Conservation (phyloP, 768 basidiomycete species). For the Mycena vitilis region DNA sequence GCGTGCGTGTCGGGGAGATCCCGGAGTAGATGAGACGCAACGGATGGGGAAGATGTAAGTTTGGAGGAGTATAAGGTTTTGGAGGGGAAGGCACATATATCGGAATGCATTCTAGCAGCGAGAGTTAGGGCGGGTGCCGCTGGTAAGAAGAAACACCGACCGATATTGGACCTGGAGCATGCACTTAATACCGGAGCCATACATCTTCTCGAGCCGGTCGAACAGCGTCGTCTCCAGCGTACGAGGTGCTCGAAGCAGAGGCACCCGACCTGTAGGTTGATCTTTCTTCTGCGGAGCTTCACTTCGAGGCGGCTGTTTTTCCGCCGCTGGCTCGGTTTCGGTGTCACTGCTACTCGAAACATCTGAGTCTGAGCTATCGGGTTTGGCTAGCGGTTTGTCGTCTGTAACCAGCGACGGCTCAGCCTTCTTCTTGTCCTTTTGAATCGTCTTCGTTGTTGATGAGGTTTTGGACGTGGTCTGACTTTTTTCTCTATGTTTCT, state of each 20-base stretch:
- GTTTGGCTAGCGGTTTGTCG: slow-evolving; percentile 21
- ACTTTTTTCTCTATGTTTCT: slow-evolving; percentile 43
- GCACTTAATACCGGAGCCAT: slow-evolving; percentile 83
- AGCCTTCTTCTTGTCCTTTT: slow-evolving; percentile 30
- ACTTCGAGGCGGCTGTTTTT: slow-evolving; percentile 30
- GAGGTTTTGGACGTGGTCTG: slow-evolving; percentile 8
- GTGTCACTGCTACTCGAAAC: slow-evolving; percentile 21
- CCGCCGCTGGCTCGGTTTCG: slow-evolving; percentile 9
- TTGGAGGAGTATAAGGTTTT: slow-evolving; percentile 80
- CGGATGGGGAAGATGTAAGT: slow-evolving; percentile 77
- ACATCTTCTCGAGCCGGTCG: slow-evolving; percentile 90
- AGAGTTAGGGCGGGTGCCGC: background rate
- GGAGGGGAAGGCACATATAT: slow-evolving; percentile 90
- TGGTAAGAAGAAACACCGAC: slow-evolving; percentile 48
- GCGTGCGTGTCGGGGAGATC: slow-evolving; percentile 70
- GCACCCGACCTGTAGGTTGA: slow-evolving; percentile 5
- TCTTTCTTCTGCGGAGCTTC: slow-evolving; percentile 31
- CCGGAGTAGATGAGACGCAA: slow-evolving; percentile 76
- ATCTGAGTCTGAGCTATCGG: slow-evolving; percentile 26
- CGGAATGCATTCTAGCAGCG: slow-evolving; percentile 81
- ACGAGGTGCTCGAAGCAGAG: slow-evolving; percentile 65
- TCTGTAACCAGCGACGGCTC: slow-evolving; percentile 20
- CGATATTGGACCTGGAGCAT: slow-evolving; percentile 93
- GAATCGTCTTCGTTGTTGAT: slow-evolving; percentile 4
- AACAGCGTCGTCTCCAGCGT: slow-evolving; percentile 92